Conservation (phyloP, 2,329 filamentous ascomycete species). For the Ophiosphaerella narmari region DNA sequence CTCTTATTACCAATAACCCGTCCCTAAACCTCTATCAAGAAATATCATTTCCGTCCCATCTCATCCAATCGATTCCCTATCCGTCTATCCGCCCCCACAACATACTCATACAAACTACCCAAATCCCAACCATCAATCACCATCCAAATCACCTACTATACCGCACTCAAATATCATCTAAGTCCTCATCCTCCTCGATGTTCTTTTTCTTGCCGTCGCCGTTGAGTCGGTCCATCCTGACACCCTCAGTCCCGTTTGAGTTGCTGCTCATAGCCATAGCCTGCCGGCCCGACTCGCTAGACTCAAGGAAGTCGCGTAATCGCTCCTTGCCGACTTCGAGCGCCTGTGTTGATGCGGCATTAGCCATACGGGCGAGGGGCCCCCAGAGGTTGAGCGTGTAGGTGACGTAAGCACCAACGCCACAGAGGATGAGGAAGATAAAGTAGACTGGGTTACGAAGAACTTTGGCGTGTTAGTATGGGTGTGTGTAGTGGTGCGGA, state of each 20-base stretch:
- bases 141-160: background rate
- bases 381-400: slow-evolving; percentile 95
- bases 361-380: slow-evolving; percentile 92
- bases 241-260: slow-evolving; percentile 22
- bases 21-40: no score
- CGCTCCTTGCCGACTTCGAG: slow-evolving; percentile 90
- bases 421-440: slow-evolving; percentile 78
- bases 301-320: slow-evolving; percentile 86
- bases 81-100: no score
- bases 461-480: slow-evolving; percentile 59
- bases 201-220: slow-evolving; percentile 49
- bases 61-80: no score
- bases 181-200: slow-evolving; percentile 36
- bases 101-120: no score
- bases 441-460: slow-evolving; percentile 93
- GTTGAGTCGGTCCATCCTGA: slow-evolving; percentile 48
- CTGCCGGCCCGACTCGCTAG: slow-evolving; percentile 80
- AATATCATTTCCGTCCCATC: no score
- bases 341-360: slow-evolving; percentile 84
- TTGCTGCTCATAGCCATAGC: slow-evolving; percentile 70
- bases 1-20: no score
- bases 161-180: slow-evolving; percentile 42
- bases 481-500: background rate
- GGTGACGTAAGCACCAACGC: slow-evolving; percentile 80
- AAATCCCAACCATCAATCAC: no score